Evolutionary conservation across 2,329 filamentous ascomycete species (phyloP), one percentile per base, ranked within the genome.

Genomic region (Ascochyta viciae-villosae): DNA sequence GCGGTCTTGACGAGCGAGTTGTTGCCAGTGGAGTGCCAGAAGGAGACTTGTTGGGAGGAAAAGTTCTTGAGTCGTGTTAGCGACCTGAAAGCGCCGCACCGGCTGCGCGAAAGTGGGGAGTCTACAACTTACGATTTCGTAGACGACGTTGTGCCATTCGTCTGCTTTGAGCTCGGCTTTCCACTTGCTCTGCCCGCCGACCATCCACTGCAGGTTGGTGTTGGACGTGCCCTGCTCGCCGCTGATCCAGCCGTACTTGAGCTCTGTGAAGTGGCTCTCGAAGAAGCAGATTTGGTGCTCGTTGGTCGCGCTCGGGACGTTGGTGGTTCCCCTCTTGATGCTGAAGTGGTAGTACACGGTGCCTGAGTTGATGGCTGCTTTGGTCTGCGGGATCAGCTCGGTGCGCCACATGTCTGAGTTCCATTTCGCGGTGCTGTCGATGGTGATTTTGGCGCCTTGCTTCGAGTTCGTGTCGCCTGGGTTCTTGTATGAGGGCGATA

Each of bases 61-160:
- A 91, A 92, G 77, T 91, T 84, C 70, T 73, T 41, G 29, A 12
- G 29, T 26, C 27, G 12, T 0, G 29, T 31, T 31, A 31, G 29
- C 13, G 13, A 19, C 3, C 1, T 19, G 19, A 19, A 19, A 19
- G 19, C 19, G 3, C 19, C 19, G 19, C 19, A 19, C 19, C 19
- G 19, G 19, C 19, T 19, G 19, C 19, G 26, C 6, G 26, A 26
- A 9, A 26, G 8, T 6, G 26, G 12, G 13, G 1, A 15, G 29
- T 13, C 9, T 13, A 5, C 5, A 12, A 70, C 76, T 56, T 62
- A 81, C 80, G 58, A 90, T 89, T 71, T 87, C 87, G 67, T 90
- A 91, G 43, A 88, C 89, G 65, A 90, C 81, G 71, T 92, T 92
- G 74, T 91, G 88, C 89, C 89, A 91, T 10, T 87, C 83, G 37